These are phyloP conservation scores for Calvatia gigantea DNA, from an alignment of 768 basidiomycete species.

Conservation along the genomic window DNA sequence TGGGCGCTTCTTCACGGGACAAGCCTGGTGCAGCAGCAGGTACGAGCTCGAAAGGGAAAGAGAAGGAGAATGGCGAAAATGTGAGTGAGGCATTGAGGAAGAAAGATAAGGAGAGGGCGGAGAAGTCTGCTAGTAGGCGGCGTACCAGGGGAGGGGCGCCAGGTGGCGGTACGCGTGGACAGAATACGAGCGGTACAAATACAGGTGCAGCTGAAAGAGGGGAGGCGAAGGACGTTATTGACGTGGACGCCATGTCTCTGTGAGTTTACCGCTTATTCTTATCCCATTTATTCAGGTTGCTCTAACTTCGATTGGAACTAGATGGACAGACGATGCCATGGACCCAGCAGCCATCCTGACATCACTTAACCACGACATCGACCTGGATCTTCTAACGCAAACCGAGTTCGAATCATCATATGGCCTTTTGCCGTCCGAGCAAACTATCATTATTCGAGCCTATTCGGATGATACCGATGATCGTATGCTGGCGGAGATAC, in stretches of 20 bases:
- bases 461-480: conserved; percentile 95
- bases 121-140: conserved; percentile 60
- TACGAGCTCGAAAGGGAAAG: conserved; percentile 22
- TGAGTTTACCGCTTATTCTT: neutral
- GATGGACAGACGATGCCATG: conserved; percentile 2
- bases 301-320: neutral
- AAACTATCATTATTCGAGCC: conserved; percentile 81
- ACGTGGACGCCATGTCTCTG: conserved; percentile 45
- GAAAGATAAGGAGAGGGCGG: conserved; percentile 66
- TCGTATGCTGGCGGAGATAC: conserved; percentile 76
- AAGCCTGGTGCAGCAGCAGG: conserved; percentile 7
- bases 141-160: conserved; percentile 75
- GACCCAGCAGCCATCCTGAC: conserved; percentile 4
- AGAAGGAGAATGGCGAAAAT: conserved; percentile 28
- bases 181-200: conserved; percentile 11
- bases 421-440: conserved; percentile 72
- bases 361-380: conserved; percentile 18
- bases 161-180: conserved; percentile 18
- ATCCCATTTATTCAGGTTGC: neutral
- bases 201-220: conserved; percentile 11
- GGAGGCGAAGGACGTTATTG: conserved; percentile 22
- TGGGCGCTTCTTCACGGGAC: conserved; percentile 17
- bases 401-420: conserved; percentile 74
- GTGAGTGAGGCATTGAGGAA: conserved; percentile 74
- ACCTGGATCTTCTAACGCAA: conserved; percentile 25